Evolutionary conservation across 768 basidiomycete species (phyloP).

Genomic region (Lactifluus pinguis): DNA sequence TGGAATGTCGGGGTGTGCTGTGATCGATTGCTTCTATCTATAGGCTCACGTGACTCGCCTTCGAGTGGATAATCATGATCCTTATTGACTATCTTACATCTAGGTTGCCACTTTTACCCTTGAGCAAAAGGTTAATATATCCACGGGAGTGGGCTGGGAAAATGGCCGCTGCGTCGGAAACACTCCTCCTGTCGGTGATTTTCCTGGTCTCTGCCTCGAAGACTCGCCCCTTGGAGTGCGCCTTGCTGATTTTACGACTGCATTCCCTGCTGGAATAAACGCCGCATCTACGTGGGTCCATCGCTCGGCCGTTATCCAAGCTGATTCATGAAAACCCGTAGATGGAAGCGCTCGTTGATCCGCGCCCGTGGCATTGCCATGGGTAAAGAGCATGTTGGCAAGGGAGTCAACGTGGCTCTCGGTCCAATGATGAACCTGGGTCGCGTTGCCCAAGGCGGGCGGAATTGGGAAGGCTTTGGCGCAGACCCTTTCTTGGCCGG

Average conservation of each 20-base stretch:
- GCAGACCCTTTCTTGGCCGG: constrained; percentile 84
- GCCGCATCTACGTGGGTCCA: constrained; percentile 66
- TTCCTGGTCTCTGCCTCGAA: constrained; percentile 67
- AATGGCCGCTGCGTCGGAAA: constrained; percentile 63
- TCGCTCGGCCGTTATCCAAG: not conserved
- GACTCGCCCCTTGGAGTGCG: constrained; percentile 77
- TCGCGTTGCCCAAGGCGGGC: constrained; percentile 64
- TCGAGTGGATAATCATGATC: no score
- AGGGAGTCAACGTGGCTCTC: constrained; percentile 77
- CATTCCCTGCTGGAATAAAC: constrained; percentile 81
- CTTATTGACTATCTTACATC: not conserved
- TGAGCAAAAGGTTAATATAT: constrained; percentile 19
- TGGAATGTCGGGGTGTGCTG: no score
- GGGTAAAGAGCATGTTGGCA: constrained; percentile 74
- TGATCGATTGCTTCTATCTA: no score
- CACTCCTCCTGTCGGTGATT: constrained; percentile 43
- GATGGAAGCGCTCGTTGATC: constrained; percentile 71
- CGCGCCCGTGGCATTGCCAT: constrained; percentile 68
- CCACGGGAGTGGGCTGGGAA: constrained; percentile 38
- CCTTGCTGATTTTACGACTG: constrained; percentile 58
- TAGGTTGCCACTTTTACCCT: constrained; percentile 15
- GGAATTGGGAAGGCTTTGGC: constrained; percentile 96
- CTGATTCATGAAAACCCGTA: constrained; percentile 21
- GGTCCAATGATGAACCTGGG: constrained; percentile 85
- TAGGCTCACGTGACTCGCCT: no score